Conservation (phyloP, 805 yeast genomes). For the Candida andamanensis region DNA sequence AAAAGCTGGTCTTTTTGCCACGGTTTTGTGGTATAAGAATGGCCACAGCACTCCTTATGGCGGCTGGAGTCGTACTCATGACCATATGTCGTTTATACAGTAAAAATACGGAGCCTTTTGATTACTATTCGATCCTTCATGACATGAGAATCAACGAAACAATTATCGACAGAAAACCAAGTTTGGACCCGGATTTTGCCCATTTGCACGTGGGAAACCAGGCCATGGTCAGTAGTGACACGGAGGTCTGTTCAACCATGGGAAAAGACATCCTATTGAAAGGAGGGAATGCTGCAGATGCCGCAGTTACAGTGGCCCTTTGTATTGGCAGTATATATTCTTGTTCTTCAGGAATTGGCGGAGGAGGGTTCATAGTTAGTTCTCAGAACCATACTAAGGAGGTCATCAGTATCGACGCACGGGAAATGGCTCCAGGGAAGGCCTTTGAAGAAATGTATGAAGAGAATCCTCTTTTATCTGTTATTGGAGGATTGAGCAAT, state of each 20-base stretch:
- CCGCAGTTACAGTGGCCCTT: slow-evolving; percentile 81
- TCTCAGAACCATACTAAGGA: slow-evolving; percentile 27
- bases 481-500: slow-evolving; percentile 81
- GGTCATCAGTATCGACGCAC: slow-evolving; percentile 68
- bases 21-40: too few species aligned
- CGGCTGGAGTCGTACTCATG: too few species aligned
- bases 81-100: too few species aligned
- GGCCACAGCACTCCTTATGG: too few species aligned
- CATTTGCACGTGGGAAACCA: slow-evolving; percentile 35
- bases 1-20: too few species aligned
- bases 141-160: slow-evolving; percentile 3
- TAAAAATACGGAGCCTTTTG: too few species aligned
- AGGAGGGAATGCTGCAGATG: slow-evolving; percentile 89
- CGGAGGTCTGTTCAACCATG: slow-evolving; percentile 55
- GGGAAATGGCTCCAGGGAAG: slow-evolving; percentile 77
- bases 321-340: slow-evolving; percentile 84
- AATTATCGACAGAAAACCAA: slow-evolving; percentile 23
- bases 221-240: slow-evolving; percentile 69
- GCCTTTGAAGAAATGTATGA: slow-evolving; percentile 65
- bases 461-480: slow-evolving; percentile 43
- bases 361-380: slow-evolving; percentile 71
- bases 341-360: slow-evolving; percentile 87
- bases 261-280: slow-evolving; percentile 50
- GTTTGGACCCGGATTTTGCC: slow-evolving; percentile 37
- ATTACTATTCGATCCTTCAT: slow-evolving; percentile 4